phyloP scores from a whole-genome alignment of 805 yeast genomes.

The Wickerhamomyces bovis region DNA sequence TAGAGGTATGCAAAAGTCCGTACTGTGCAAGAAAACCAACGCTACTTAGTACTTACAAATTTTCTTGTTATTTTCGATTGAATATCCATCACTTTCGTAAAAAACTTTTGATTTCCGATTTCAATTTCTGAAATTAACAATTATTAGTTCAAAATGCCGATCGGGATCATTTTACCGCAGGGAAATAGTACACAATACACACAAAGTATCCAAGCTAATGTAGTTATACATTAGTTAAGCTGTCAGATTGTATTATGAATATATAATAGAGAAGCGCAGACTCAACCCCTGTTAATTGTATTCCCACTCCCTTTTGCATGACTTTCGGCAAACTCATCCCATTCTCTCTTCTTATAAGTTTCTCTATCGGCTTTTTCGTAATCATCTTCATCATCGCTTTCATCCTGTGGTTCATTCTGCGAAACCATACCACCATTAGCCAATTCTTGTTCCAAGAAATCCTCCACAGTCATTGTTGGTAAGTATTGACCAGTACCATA shows the following conservation, averaged over 20 bases:
- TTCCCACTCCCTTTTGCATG: constrained; percentile 90
- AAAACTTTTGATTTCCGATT: too few relatives aligned
- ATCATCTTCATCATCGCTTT: constrained; percentile 49
- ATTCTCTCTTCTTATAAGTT: constrained; percentile 71
- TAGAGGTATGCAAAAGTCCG: too few relatives aligned
- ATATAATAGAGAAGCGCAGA: too few relatives aligned
- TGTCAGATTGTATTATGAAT: too few relatives aligned
- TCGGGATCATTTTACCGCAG: neutral
- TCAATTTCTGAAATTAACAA: too few relatives aligned
- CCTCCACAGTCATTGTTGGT: constrained; percentile 94
- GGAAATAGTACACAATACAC: neutral
- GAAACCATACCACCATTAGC: constrained; percentile 75
- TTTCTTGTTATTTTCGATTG: too few relatives aligned
- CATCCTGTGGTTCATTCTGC: constrained; percentile 26
- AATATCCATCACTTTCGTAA: too few relatives aligned
- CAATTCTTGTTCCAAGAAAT: constrained; percentile 78
- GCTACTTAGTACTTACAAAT: too few relatives aligned
- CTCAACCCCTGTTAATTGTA: constrained; percentile 63
- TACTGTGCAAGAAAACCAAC: too few relatives aligned
- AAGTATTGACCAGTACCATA: constrained; percentile 88
- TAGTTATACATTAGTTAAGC: too few relatives aligned
- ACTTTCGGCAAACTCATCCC: constrained; percentile 92
- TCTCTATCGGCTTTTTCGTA: constrained; percentile 51
- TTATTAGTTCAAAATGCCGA: neutral
- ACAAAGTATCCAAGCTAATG: too few relatives aligned